phyloP scores from a whole-genome alignment of 148 eudicot species.

The Diospyros kaki region DNA sequence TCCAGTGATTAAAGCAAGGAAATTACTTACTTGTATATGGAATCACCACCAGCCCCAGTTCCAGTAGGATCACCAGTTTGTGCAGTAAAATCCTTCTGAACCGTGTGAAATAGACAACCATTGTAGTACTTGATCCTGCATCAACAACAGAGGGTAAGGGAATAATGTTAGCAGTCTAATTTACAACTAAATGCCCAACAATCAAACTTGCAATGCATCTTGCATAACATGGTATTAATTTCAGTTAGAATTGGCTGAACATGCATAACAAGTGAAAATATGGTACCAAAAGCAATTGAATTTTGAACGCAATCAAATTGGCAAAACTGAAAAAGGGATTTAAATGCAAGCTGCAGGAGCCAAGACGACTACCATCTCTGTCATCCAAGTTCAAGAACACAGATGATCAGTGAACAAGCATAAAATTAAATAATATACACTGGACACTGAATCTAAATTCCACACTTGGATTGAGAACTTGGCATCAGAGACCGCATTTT shows the following conservation, averaged over 20 bases:
- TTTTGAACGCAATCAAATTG: too few species aligned
- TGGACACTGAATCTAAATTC: background rate
- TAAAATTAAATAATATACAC: background rate
- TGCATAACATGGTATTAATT: background rate
- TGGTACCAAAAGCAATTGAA: background rate
- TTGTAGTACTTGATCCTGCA: slow-evolving; percentile 92
- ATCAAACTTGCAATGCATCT: background rate
- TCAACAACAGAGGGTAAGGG: background rate
- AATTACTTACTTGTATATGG: slow-evolving; percentile 69
- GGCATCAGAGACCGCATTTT: too few species aligned
- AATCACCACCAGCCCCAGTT: slow-evolving; percentile 81
- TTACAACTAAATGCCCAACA: background rate
- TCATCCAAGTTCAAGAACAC: background rate
- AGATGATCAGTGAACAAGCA: background rate
- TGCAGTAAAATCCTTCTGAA: slow-evolving; percentile 89
- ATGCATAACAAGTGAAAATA: background rate
- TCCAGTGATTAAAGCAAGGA: background rate
- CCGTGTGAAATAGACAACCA: slow-evolving; percentile 86
- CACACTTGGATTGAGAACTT: background rate
- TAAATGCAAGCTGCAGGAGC: background rate
- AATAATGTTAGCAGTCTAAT: background rate
- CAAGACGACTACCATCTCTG: background rate
- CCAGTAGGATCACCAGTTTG: slow-evolving; percentile 97
- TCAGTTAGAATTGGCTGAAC: background rate
- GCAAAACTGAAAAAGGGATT: background rate